Percentiles rank a stretch among this genome's conserved stretches.
These are phyloP conservation scores for Phaeosphaeria sp. DNA, from an alignment of 2,329 filamentous ascomycete genomes.

Conservation along the genomic window DNA sequence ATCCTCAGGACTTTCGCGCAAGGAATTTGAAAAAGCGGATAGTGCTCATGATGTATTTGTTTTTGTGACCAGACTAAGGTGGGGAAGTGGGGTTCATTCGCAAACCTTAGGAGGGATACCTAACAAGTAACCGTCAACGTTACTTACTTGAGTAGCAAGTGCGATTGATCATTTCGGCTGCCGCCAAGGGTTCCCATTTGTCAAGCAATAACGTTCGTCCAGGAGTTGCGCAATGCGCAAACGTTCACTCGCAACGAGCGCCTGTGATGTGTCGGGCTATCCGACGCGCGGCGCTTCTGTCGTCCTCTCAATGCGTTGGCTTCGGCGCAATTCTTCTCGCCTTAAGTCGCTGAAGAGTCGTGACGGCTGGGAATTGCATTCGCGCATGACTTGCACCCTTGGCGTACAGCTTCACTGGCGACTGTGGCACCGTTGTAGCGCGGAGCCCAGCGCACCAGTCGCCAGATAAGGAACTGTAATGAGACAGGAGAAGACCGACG, in stretches of 20 bases:
- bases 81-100: not conserved
- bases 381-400: not conserved
- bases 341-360: not conserved
- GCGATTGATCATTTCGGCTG: not conserved
- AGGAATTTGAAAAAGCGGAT: not conserved
- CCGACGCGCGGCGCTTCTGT: not conserved
- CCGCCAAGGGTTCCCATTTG: conserved; percentile 1
- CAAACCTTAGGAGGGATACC: not conserved
- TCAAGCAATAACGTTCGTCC: not conserved
- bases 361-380: not conserved
- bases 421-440: not conserved
- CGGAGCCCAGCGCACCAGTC: not conserved
- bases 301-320: not conserved
- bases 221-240: not conserved
- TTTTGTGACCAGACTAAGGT: not conserved
- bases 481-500: not conserved
- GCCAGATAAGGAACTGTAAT: not conserved
- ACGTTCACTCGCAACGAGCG: not conserved
- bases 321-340: not conserved
- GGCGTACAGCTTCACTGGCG: not conserved
- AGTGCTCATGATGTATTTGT: not conserved
- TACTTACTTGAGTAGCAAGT: not conserved
- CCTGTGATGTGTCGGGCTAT: not conserved
- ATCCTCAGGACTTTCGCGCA: not conserved
- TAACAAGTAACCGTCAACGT: not conserved